Base-by-base conservation (phyloP, 371 early-diverging fungal species). In the Mucor ambiguus region DNA sequence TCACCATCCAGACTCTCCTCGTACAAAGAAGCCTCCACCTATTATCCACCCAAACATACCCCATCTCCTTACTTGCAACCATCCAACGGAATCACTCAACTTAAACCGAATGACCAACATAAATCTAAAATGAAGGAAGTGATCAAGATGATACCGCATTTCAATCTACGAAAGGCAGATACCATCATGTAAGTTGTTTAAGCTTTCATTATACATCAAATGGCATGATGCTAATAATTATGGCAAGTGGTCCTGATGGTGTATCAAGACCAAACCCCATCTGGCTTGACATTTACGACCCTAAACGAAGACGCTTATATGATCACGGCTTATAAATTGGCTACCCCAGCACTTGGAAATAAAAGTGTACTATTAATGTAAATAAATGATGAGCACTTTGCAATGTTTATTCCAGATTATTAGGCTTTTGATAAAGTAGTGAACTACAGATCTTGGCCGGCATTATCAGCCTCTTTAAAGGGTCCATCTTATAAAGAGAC, bases 251-350 rank as follows among this genome's bases (percentile, higher is more conserved):
- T 5, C 56, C 67, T 14, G 56, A 70, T 32, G 70, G 70, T 10
- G 37, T 38, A 30, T 44, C 38, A 37, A 58, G 52, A 35, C 60
- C 63, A 9, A 70, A 70, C 55, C 70, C 60, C 8, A 52, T 62
- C 37, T 70, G 70, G 70, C 49, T 54, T 28, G 70, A 70, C 29
- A 70, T 70, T 26, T 70, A 70, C 28, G 26, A 55, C 6, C 60
- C 26, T 22, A 57, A 32, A 49, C 60, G 64, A 44, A 52, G 60
- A 35, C 37, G 37, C 7, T 35, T 35, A 35, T 35, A 35, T 35
- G 37, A 35, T 35, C 12, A 12, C 1, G 12, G 37, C 3, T 12
- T 12, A 12, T 35, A 35, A 35, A 12, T 35, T 35, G 37, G 37
- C 37, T 35, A 12, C 12, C 5, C 4, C 35, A 10, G 9, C 35